These are phyloP conservation scores for Phaeomoniella chlamydospora DNA, from an alignment of 2,329 filamentous ascomycete species.

Conservation along the genomic window DNA sequence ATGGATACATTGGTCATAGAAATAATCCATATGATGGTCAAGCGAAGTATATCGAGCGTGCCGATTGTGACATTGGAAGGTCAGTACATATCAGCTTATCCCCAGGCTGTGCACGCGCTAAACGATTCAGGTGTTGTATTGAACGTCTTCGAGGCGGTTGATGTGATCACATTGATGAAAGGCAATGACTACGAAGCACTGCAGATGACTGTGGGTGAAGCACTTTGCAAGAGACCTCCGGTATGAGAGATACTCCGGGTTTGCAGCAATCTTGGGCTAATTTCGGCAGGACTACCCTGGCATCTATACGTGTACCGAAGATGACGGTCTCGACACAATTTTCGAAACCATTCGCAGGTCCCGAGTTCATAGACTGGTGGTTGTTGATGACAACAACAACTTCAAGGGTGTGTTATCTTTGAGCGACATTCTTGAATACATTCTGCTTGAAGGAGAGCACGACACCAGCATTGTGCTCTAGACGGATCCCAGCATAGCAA, in stretches of 20 bases:
- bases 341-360: conserved; percentile 95
- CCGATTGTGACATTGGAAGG: conserved; percentile 74
- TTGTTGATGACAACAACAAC: conserved; percentile 78
- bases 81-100: conserved; percentile 14
- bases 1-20: conserved; percentile 91
- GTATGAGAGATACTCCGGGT: conserved; percentile 22
- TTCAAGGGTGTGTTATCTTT: conserved; percentile 83
- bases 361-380: conserved; percentile 79
- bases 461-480: conserved; percentile 25
- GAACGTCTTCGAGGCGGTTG: conserved; percentile 95
- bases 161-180: conserved; percentile 92
- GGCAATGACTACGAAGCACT: conserved; percentile 86
- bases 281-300: conserved; percentile 63
- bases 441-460: conserved; percentile 66
- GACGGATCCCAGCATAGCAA: neutral
- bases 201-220: conserved; percentile 72
- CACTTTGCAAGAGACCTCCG: conserved; percentile 69
- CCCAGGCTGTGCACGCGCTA: conserved; percentile 1
- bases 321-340: conserved; percentile 86
- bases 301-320: conserved; percentile 87
- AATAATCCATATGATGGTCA: conserved; percentile 85
- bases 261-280: conserved; percentile 4
- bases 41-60: conserved; percentile 85
- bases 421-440: conserved; percentile 92
- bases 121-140: conserved; percentile 48